These are phyloP conservation scores for Stephanodiscus triporus DNA, from an alignment of 108 stramenopile genomes.

Conservation along the genomic window DNA sequence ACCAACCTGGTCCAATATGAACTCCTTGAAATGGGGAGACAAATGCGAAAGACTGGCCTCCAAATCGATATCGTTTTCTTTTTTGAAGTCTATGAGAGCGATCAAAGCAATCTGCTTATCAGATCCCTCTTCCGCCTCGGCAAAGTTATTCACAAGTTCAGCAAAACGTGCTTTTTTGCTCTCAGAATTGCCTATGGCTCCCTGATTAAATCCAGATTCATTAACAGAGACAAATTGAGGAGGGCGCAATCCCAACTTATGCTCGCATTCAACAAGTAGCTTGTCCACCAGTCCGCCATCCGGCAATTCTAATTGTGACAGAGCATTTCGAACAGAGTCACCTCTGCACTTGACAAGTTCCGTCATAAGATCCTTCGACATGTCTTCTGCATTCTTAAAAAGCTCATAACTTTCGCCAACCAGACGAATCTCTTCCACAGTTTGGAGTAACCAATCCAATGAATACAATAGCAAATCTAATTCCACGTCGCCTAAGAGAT, in stretches of 20 bases:
- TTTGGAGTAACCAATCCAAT: conserved; percentile 60
- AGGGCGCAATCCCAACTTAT: conserved; percentile 18
- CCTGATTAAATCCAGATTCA: background rate
- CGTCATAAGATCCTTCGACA: conserved; percentile 27
- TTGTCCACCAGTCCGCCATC: conserved; percentile 13
- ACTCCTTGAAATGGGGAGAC: conserved; percentile 65
- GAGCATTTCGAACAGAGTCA: conserved; percentile 19
- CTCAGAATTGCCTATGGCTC: background rate
- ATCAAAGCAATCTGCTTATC: conserved; percentile 62
- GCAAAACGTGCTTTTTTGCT: conserved; percentile 32
- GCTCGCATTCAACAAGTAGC: conserved; percentile 23
- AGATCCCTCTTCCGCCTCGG: conserved; percentile 52
- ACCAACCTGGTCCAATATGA: conserved; percentile 55
- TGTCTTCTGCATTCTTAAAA: conserved; percentile 22
- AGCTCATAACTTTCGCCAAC: conserved; percentile 18
- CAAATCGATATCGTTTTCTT: conserved; percentile 56
- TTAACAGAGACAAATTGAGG: background rate
- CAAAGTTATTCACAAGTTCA: conserved; percentile 66
- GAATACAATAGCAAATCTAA: conserved; percentile 46
- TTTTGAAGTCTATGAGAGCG: conserved; percentile 57
- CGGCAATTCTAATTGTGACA: conserved; percentile 21
- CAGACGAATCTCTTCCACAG: conserved; percentile 47
- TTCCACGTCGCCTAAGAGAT: conserved; percentile 39
- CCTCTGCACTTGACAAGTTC: conserved; percentile 36
- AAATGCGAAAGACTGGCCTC: conserved; percentile 63